phyloP scores from a whole-genome alignment of 2,329 filamentous ascomycete species.

The Fusarium secorum region DNA sequence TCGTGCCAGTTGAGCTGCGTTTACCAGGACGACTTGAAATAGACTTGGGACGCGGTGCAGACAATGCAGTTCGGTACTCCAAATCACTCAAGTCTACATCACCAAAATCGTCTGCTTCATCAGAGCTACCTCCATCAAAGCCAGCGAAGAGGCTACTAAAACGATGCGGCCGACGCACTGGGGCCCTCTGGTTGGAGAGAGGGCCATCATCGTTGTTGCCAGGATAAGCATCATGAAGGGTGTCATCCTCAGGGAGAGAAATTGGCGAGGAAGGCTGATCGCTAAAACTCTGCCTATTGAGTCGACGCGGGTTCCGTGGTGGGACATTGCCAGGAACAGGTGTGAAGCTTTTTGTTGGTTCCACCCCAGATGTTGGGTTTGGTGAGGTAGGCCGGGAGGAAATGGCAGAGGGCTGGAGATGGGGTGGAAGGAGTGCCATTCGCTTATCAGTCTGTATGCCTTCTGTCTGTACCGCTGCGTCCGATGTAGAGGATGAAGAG shows the following conservation, averaged over 20 bases:
- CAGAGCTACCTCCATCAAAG: slow-evolving; percentile 76
- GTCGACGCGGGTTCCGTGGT: slow-evolving; percentile 66
- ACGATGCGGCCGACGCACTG: slow-evolving; percentile 74
- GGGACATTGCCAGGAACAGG: slow-evolving; percentile 63
- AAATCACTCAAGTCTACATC: slow-evolving; percentile 70
- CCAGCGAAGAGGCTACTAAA: slow-evolving; percentile 88
- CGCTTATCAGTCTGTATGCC: slow-evolving; percentile 86
- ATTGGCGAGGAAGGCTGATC: slow-evolving; percentile 62
- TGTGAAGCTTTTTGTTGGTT: slow-evolving; percentile 55
- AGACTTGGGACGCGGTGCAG: slow-evolving; percentile 65
- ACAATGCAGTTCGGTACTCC: slow-evolving; percentile 72
- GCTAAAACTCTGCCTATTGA: slow-evolving; percentile 56
- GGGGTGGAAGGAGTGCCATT: slow-evolving; percentile 75
- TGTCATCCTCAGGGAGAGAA: slow-evolving; percentile 50
- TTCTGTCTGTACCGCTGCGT: slow-evolving; percentile 78
- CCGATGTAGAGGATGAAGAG: slow-evolving; percentile 32
- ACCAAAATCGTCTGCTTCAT: slow-evolving; percentile 69
- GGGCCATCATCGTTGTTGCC: slow-evolving; percentile 84
- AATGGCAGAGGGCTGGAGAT: slow-evolving; percentile 82
- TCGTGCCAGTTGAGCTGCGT: slow-evolving; percentile 49
- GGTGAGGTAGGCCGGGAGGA: slow-evolving; percentile 67
- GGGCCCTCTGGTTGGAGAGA: slow-evolving; percentile 65
- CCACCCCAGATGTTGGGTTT: slow-evolving; percentile 44
- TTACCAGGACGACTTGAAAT: slow-evolving; percentile 51
- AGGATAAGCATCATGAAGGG: slow-evolving; percentile 70